A percentile compares a stretch with the other conserved stretches of the same genome.
Evolutionary conservation across 257 asterid genomes (phyloP).

Genomic region (Hygrophila difformis): DNA sequence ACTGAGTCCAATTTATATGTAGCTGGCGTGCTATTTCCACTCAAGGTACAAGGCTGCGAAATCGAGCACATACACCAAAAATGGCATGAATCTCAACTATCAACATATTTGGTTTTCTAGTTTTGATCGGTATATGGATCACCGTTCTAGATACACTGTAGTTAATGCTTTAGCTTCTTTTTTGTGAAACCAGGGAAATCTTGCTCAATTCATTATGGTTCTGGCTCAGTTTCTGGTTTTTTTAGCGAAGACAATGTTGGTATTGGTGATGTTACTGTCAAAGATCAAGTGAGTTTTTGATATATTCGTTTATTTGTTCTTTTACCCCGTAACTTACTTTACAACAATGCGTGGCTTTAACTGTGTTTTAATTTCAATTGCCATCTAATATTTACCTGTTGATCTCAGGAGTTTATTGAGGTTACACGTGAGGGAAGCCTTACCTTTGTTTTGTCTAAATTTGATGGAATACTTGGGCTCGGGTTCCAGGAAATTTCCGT

Average conservation of each 20-base stretch:
- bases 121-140: background rate
- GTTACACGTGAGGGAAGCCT: slow-evolving; percentile 78
- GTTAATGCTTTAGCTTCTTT: slow-evolving; percentile 1
- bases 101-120: background rate
- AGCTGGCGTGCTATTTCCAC: slow-evolving; percentile 91
- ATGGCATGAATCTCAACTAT: slow-evolving; percentile 36
- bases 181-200: slow-evolving; percentile 50
- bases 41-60: slow-evolving; percentile 61
- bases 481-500: slow-evolving; percentile 92
- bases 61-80: slow-evolving; percentile 58
- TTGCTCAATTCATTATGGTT: slow-evolving; percentile 65
- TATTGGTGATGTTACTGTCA: slow-evolving; percentile 81
- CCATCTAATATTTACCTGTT: background rate
- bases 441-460: slow-evolving; percentile 61
- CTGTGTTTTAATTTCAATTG: background rate
- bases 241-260: slow-evolving; percentile 80
- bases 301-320: background rate
- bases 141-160: background rate
- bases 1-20: slow-evolving; percentile 12
- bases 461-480: slow-evolving; percentile 93
- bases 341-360: background rate
- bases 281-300: slow-evolving; percentile 61
- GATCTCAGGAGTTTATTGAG: slow-evolving; percentile 72
- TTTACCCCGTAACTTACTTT: background rate
- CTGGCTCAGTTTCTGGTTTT: slow-evolving; percentile 83